A percentile compares a stretch with the other conserved stretches of the same genome.
phyloP scores from a whole-genome alignment of 371 early-diverging fungal genomes.

The Mortierella sp. region DNA sequence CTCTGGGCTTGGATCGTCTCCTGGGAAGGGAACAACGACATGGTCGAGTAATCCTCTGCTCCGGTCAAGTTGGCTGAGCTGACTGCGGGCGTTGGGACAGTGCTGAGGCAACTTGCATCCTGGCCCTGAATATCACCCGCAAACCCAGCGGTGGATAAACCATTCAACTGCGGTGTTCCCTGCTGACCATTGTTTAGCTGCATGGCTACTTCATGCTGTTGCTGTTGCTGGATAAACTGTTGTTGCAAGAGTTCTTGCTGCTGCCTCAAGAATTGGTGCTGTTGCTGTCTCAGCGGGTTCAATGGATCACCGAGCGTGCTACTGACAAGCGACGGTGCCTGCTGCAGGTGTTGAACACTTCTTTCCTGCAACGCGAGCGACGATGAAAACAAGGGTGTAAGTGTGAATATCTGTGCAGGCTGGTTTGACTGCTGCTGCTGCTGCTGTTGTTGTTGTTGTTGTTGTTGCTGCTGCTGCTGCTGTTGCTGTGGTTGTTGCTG shows the following conservation, averaged over 20 bases:
- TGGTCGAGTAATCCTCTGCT: constrained; percentile 25
- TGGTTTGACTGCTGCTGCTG: constrained; percentile 4
- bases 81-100: too few relatives aligned
- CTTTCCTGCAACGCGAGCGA: constrained; percentile 31
- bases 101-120: too few relatives aligned
- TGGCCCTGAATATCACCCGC: too few relatives aligned
- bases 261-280: constrained; percentile 29
- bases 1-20: constrained; percentile 9
- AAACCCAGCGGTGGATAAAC: too few relatives aligned
- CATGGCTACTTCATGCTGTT: constrained; percentile 12
- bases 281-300: constrained; percentile 30
- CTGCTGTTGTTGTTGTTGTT: not conserved
- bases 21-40: constrained; percentile 38
- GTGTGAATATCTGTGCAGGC: constrained; percentile 20
- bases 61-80: constrained; percentile 1
- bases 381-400: constrained; percentile 38
- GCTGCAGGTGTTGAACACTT: constrained; percentile 17
- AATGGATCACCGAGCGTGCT: constrained; percentile 7
- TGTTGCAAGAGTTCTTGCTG: constrained; percentile 40
- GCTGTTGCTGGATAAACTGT: constrained; percentile 44
- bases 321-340: constrained; percentile 7
- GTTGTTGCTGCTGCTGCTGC: constrained; percentile 18
- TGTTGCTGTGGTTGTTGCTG: constrained; percentile 28
- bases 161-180: constrained; percentile 1
- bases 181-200: constrained; percentile 27